Base-by-base conservation (phyloP, 495 filamentous ascomycete species). In the Penicillium mononematosum region DNA sequence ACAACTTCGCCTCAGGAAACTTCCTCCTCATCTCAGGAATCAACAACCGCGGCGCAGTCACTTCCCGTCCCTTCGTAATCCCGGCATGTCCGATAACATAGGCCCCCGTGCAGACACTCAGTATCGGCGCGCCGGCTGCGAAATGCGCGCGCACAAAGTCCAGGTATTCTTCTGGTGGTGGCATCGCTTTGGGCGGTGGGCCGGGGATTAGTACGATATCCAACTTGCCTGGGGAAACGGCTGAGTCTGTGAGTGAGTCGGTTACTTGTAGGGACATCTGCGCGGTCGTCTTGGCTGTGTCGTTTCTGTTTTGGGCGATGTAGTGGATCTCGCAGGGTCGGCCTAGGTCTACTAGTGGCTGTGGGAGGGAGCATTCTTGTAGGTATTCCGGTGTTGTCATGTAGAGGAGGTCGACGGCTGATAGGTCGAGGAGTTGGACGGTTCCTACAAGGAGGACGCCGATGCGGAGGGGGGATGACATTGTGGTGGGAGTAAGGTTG, bases 101-200 rank as follows among this genome's bases (percentile, higher is more conserved):
- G 10, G 79, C 73, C 6, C 79, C 83, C 1, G 80, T 80, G 69
- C 83, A 86, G 16, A 87, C 68, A 56, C 75, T 75, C 56, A 85
- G 58, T 39, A 85, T 76, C 19, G 81, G 78, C 0, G 73, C 72
- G 5, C 60, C 60, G 16, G 61, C 49, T 5, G 60, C 60, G 8
- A 67, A 65, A 58, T 83, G 80, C 4, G 54, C 62, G 1, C 69
- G 64, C 11, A 86, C 51, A 66, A 83, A 87, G 2, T 67, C 71
- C 5, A 75, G 46, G 8, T 73, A 74, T 20, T 69, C 66, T 17
- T 67, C 50, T 4, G 51, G 49, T 4, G 70, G 67, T 10, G 70
- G 72, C 27, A 58, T 61, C 3, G 39, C 46, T 19, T 58, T 58
- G 0, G 81, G 80, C 48, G 83, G 72, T 8, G 79, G 78, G 0